phyloP scores from a whole-genome alignment of 2,329 filamentous ascomycete species.

The Triangularia verruculosa region DNA sequence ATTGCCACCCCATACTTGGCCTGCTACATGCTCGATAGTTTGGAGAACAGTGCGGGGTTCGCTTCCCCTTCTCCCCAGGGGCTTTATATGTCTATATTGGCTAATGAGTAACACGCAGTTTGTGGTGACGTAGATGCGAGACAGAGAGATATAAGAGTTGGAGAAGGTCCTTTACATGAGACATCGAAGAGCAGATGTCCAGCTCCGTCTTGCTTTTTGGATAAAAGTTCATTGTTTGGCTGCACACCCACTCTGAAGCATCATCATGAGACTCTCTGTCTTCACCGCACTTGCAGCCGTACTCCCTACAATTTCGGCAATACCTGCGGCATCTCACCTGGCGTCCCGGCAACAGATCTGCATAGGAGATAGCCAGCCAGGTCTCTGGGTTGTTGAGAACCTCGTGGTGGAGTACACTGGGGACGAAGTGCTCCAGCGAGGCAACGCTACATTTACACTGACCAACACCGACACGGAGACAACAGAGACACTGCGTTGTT shows the following conservation, averaged over 20 bases:
- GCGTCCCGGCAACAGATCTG: not conserved
- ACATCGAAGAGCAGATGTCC: not conserved
- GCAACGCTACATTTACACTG: slow-evolving; percentile 18
- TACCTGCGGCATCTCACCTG: not conserved
- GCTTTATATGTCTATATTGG: not conserved
- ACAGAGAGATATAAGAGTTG: not conserved
- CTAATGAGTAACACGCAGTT: not conserved
- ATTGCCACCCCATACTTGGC: not conserved
- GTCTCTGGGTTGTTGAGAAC: slow-evolving; percentile 15
- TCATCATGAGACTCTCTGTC: slow-evolving; percentile 11
- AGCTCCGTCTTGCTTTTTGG: too few relatives aligned
- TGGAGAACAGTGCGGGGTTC: not conserved
- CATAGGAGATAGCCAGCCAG: not conserved
- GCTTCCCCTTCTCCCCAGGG: not conserved
- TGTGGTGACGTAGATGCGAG: not conserved
- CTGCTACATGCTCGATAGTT: not conserved
- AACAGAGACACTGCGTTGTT: slow-evolving; percentile 12
- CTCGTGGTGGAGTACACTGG: slow-evolving; percentile 17
- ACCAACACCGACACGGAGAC: slow-evolving; percentile 15
- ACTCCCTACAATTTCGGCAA: not conserved
- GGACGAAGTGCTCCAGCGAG: slow-evolving; percentile 11
- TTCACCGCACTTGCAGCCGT: slow-evolving; percentile 5
- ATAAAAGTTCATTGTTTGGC: not conserved
- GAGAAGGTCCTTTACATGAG: not conserved
- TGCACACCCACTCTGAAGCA: not conserved